Evolutionary conservation across 495 filamentous ascomycete genomes (phyloP).

Genomic region (Filosporella fistucella): DNA sequence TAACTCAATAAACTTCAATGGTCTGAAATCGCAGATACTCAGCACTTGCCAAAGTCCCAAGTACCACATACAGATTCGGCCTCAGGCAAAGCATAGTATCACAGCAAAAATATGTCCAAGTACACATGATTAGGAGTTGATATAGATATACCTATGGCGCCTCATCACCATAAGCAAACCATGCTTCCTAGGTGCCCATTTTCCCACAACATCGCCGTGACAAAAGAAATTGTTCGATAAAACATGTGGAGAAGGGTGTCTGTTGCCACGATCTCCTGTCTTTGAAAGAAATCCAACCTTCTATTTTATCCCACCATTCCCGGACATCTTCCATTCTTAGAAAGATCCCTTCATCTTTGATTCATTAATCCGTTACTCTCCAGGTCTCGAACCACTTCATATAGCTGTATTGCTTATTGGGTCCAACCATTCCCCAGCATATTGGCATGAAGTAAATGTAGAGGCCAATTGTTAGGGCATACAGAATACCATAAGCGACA

Average conservation of each 20-base stretch:
- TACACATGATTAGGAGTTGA: constrained; percentile 19
- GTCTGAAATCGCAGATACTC: no score
- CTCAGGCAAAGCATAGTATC: background rate
- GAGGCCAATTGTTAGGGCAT: constrained; percentile 66
- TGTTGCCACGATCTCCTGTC: background rate
- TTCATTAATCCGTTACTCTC: constrained; percentile 55
- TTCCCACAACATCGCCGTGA: constrained; percentile 6
- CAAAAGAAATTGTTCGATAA: constrained; percentile 12
- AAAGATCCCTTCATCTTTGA: background rate
- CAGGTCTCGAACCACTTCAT: constrained; percentile 82
- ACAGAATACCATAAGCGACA: constrained; percentile 64
- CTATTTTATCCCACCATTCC: no score
- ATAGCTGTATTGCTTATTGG: constrained; percentile 78
- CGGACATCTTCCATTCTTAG: background rate
- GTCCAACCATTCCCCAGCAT: constrained; percentile 91
- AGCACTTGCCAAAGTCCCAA: no score
- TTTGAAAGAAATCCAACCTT: constrained; percentile 3
- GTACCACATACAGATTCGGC: background rate
- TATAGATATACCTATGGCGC: constrained; percentile 14
- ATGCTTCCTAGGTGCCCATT: constrained; percentile 2
- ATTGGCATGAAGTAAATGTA: constrained; percentile 92
- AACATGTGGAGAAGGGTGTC: background rate
- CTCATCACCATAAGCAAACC: constrained; percentile 9
- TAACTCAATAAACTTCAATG: no score
- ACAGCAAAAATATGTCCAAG: no score